Percentiles rank a stretch among this genome's conserved stretches.
Conservation (phyloP, 2,329 filamentous ascomycete genomes). For the Verticillium nonalfalfae region DNA sequence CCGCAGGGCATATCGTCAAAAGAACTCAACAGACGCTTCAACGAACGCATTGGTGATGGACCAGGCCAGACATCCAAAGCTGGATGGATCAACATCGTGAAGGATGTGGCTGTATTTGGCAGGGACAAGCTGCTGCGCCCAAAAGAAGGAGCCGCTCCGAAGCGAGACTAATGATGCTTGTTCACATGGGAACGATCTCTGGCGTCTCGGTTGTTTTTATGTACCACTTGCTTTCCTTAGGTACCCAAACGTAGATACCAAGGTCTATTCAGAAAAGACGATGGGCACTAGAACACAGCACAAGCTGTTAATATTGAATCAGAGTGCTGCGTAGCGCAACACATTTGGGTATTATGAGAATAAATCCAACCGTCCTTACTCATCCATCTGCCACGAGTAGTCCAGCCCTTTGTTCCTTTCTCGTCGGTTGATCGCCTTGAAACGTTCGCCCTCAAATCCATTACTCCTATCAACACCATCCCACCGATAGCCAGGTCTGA, state of each 20-base stretch:
- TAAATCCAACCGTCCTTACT: slow-evolving; percentile 36
- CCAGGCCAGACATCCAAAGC: slow-evolving; percentile 44
- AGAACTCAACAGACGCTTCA: slow-evolving; percentile 48
- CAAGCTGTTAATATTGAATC: background rate
- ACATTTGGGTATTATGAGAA: slow-evolving; percentile 1
- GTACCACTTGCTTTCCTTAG: background rate
- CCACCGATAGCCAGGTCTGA: slow-evolving; percentile 88
- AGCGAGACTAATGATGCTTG: background rate
- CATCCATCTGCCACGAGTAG: slow-evolving; percentile 96
- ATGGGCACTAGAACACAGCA: background rate
- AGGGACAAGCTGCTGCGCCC: slow-evolving; percentile 46
- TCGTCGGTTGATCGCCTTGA: slow-evolving; percentile 75
- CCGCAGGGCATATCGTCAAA: slow-evolving; percentile 39
- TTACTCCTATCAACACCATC: slow-evolving; percentile 93
- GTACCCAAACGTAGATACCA: background rate
- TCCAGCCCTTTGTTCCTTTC: slow-evolving; percentile 73
- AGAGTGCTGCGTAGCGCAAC: background rate
- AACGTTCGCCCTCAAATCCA: slow-evolving; percentile 90
- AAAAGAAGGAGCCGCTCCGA: slow-evolving; percentile 21
- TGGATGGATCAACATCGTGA: slow-evolving; percentile 55
- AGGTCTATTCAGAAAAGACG: background rate
- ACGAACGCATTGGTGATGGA: slow-evolving; percentile 43
- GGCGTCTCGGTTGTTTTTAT: background rate
- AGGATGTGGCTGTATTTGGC: slow-evolving; percentile 45
- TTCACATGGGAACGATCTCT: background rate